Evolutionary conservation across 352 stramenopile genomes (phyloP).

Genomic region (Globisporangium ultimum): DNA sequence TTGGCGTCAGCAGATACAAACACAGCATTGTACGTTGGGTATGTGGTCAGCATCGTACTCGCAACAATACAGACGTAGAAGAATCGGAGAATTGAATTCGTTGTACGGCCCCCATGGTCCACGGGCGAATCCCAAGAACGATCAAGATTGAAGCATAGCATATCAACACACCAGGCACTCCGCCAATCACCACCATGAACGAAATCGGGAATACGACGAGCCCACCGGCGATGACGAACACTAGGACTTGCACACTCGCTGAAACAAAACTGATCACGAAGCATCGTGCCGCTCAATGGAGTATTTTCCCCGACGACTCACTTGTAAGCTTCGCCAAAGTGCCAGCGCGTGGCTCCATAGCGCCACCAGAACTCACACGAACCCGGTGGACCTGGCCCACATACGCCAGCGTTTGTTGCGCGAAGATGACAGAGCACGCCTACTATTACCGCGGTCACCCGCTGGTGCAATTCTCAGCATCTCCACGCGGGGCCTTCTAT

Average conservation of each 20-base stretch:
- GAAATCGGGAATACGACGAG: background rate
- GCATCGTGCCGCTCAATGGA: constrained; percentile 28
- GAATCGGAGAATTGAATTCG: background rate
- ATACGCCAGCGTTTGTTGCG: too few relatives aligned
- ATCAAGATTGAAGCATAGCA: background rate
- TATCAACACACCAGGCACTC: background rate
- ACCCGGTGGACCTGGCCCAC: too few relatives aligned
- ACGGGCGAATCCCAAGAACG: constrained; percentile 4
- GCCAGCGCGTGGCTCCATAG: too few relatives aligned
- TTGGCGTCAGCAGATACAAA: too few relatives aligned
- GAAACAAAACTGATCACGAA: too few relatives aligned
- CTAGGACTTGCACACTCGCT: background rate
- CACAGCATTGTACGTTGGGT: constrained; percentile 19
- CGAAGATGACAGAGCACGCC: too few relatives aligned
- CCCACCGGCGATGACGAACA: background rate
- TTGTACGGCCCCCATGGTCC: background rate
- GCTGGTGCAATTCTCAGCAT: too few relatives aligned
- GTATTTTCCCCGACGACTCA: constrained; percentile 15
- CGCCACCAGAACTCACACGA: too few relatives aligned
- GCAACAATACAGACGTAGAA: background rate
- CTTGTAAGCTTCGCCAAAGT: constrained; percentile 1
- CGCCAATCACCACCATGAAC: background rate
- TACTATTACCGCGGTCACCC: too few relatives aligned
- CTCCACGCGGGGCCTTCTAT: too few relatives aligned
- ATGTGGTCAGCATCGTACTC: constrained; percentile 15